Conservation (phyloP, 768 basidiomycete genomes). For the Calocybe indica region DNA sequence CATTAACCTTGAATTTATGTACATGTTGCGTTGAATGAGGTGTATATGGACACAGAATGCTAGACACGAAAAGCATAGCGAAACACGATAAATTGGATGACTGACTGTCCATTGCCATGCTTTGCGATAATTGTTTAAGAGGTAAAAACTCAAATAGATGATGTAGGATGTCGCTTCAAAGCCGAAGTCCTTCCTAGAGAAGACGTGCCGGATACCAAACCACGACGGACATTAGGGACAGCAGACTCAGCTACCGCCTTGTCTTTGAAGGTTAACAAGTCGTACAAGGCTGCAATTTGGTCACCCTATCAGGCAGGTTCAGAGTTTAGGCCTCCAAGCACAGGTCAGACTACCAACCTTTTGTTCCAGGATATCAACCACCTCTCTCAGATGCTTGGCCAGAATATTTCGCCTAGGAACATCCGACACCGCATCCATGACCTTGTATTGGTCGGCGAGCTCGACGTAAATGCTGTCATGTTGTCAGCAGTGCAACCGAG, state of each 20-base stretch:
- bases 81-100: no score
- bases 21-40: no score
- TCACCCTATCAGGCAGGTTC: slow-evolving; percentile 55
- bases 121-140: no score
- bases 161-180: no score
- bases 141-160: no score
- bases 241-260: slow-evolving; percentile 35
- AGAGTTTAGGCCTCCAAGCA: not conserved
- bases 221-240: slow-evolving; percentile 4
- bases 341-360: slow-evolving; percentile 53
- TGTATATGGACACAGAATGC: no score
- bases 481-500: slow-evolving; percentile 1
- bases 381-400: slow-evolving; percentile 83
- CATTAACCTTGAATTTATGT: no score
- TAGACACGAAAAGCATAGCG: no score
- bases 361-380: slow-evolving; percentile 86
- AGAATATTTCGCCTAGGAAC: slow-evolving; percentile 79
- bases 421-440: slow-evolving; percentile 80
- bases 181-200: no score
- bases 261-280: slow-evolving; percentile 73
- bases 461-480: slow-evolving; percentile 78
- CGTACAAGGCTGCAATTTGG: slow-evolving; percentile 90
- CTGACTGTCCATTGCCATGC: no score
- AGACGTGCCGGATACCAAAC: no score
- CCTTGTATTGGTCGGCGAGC: slow-evolving; percentile 88